A percentile compares a stretch with the other conserved stretches of the same genome.
Conservation (phyloP, 306 rosid species). For the Castanospermum australe region DNA sequence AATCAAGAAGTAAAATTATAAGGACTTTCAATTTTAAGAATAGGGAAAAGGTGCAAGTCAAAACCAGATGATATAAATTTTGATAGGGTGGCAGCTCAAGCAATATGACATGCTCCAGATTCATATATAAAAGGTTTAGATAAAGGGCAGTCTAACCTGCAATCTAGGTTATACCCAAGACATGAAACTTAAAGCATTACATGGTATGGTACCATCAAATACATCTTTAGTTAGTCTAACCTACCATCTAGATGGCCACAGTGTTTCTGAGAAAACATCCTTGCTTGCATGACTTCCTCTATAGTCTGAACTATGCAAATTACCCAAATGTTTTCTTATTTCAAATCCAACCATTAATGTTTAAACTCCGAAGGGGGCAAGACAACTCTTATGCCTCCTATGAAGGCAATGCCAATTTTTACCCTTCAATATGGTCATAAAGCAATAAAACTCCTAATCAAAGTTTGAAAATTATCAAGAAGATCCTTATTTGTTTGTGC, state of each 20-base stretch:
- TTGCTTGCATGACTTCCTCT: neutral
- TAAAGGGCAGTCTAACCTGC: neutral
- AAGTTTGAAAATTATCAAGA: conserved; percentile 3
- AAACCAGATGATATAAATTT: neutral
- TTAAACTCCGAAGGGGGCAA: neutral
- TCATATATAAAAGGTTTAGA: neutral
- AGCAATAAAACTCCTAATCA: neutral
- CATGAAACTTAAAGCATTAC: neutral
- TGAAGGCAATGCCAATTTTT: neutral
- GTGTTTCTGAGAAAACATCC: conserved; percentile 4
- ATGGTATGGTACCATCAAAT: neutral
- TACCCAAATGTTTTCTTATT: neutral
- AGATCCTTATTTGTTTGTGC: neutral
- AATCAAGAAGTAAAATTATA: neutral
- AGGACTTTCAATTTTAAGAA: neutral
- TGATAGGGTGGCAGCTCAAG: neutral
- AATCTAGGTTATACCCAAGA: neutral
- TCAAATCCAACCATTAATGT: neutral
- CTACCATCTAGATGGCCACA: neutral
- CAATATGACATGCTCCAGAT: neutral
- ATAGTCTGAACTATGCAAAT: neutral
- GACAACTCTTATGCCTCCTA: neutral
- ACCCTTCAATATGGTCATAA: neutral
- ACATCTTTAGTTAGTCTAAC: neutral
- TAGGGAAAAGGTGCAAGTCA: neutral